Base-by-base conservation (phyloP, 2,329 filamentous ascomycete species). In the Cordyceps javanica region DNA sequence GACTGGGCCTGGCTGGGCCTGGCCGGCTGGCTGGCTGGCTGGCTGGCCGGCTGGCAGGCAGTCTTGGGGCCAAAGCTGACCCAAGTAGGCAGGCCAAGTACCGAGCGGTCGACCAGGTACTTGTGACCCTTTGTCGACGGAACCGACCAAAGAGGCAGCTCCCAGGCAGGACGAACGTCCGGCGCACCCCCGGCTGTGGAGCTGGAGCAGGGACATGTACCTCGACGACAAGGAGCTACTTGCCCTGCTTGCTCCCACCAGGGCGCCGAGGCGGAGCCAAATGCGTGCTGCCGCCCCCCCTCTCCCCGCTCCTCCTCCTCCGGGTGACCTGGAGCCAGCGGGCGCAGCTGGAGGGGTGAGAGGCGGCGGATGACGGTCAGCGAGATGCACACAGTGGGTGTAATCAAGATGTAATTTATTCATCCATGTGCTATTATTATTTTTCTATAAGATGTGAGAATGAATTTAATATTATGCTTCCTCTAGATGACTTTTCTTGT, bases 301-400 rank as follows among this genome's bases (percentile, higher is more conserved):
- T n/a, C n/a, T n/a, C n/a, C n/a, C n/a, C n/a, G n/a, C n/a, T n/a
- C n/a, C n/a, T n/a, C n/a, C n/a, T n/a, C n/a, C n/a, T n/a, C n/a
- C n/a, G n/a, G n/a, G 34, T 51, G 50, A 54, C 50, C 48, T 51
- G n/a, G 13, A 54, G 53, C 42, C 14, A 30, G 34, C 10, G 32
- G 41, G 11, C 32, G 32, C 16, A 23, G 21, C 26, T 34, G 38
- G 30, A 36, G 13, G n/a, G 13, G 32, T n/a, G n/a, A n/a, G n/a
- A n/a, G n/a, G n/a, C n/a, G n/a, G n/a, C n/a, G n/a, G 26, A 30
- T 30, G 16, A 34, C 30, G 5, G 19, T 32, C 38, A 19, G 16
- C n/a, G 16, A 19, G 2, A 10, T n/a, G n/a, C n/a, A n/a, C n/a
- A n/a, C n/a, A n/a, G n/a, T n/a, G n/a, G n/a, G n/a, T n/a, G n/a